Evolutionary conservation across 208 protist species (phyloP), one percentile per base, ranked within the genome.

Genomic region (Tetramitus jugosus): DNA sequence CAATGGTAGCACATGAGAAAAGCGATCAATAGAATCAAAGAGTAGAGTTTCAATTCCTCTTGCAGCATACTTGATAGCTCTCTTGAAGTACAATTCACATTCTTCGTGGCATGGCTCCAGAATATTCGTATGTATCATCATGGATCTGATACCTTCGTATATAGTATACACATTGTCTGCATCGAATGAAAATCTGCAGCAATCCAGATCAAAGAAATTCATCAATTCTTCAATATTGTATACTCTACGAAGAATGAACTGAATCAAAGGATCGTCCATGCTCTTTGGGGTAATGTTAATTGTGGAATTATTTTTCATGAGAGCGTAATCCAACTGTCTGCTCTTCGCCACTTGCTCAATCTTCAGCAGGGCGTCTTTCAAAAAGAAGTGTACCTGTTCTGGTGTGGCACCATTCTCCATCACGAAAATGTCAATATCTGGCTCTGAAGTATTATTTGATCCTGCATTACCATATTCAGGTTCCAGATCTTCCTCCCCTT

Each of bases 31-130:
- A n/a, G n/a, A n/a, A n/a, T n/a, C n/a, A n/a, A n/a, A n/a, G n/a
- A n/a, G n/a, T n/a, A n/a, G n/a, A 37, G 67, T 74, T n/a, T 37
- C 13, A 26, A 53, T 39, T 35, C 67, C 67, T 74, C 67, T 74
- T 53, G 6, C n/a, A 6, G 14, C 14, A 37, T 53, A 74, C 26
- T 74, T 74, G 1, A 33, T 39, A 23, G 29, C 42, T 53, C 67
- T 74, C 13, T 74, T 35, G 17, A 26, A 37, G 37, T 53, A 53
- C 0, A 37, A 0, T 3, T 8, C 17, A 29, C 4, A 39, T 2
- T 52, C 0, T 40, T 40, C 53, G 26, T 35, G n/a, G 33, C 37
- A 20, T 53, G 6, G 46, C 7, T 10, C 3, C 31, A 74, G 1
- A 53, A 53, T 29, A 37, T 74, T 74, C 4, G 23, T 53, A 23